Evolutionary conservation across 345 rosid species (phyloP).

Genomic region (Mallotus nudiflorus): DNA sequence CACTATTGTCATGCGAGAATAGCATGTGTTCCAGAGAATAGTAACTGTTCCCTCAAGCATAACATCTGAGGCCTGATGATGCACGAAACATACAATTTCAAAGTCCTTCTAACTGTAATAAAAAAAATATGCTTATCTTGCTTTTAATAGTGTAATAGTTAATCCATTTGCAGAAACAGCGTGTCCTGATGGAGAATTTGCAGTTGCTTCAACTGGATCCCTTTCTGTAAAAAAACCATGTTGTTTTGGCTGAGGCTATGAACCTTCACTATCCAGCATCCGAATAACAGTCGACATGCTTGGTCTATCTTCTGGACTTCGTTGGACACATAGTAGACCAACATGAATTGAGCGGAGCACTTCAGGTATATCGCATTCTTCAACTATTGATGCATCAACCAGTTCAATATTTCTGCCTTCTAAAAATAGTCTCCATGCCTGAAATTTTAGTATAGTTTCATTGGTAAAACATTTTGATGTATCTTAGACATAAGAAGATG

Average conservation of each 20-base stretch:
- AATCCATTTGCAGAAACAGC: not conserved
- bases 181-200: not conserved
- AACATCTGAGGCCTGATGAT: too few relatives aligned
- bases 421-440: slow-evolving; percentile 25
- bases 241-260: slow-evolving; percentile 8
- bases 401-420: not conserved
- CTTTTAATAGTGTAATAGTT: not conserved
- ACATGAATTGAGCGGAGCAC: not conserved
- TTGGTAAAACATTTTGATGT: not conserved
- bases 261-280: not conserved
- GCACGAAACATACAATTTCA: too few relatives aligned
- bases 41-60: too few relatives aligned
- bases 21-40: too few relatives aligned
- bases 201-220: not conserved
- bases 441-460: not conserved
- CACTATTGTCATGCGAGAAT: too few relatives aligned
- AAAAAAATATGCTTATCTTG: not conserved
- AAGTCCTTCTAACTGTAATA: not conserved
- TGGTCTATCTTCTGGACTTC: not conserved
- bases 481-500: too few relatives aligned
- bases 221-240: slow-evolving; percentile 4
- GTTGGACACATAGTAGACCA: slow-evolving; percentile 4
- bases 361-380: not conserved
- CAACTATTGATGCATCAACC: not conserved
- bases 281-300: not conserved